A percentile compares a stretch with the other conserved stretches of the same genome.
phyloP scores from a whole-genome alignment of 2,329 filamentous ascomycete genomes.

The Trichoderma simmonsii region DNA sequence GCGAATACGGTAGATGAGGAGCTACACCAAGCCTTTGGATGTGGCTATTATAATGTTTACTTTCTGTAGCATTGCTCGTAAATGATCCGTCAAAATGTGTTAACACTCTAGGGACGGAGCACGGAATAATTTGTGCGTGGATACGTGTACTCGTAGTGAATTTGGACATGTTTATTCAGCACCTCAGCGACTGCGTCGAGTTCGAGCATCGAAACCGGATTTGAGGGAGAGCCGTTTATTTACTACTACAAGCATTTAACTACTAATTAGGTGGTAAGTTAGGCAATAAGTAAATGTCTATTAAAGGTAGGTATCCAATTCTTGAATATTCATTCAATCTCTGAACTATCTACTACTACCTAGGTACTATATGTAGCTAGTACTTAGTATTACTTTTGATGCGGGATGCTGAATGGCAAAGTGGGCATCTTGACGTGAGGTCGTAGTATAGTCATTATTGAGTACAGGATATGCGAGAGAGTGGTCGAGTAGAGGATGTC shows the following conservation, averaged over 20 bases:
- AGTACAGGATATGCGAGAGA: background rate
- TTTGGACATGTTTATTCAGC: background rate
- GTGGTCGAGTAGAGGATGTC: background rate
- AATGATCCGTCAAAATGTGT: background rate
- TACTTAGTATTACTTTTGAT: background rate
- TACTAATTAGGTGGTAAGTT: background rate
- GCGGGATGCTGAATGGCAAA: background rate
- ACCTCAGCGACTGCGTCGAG: background rate
- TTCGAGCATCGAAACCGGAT: background rate
- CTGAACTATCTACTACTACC: background rate
- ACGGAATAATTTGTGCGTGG: background rate
- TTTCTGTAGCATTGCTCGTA: background rate
- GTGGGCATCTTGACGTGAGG: background rate
- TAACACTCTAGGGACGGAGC: background rate
- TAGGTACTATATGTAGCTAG: too few relatives aligned
- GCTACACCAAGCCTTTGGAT: background rate
- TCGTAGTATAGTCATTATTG: background rate
- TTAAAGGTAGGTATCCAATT: too few relatives aligned
- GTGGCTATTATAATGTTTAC: background rate
- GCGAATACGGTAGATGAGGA: background rate
- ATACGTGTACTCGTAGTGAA: background rate
- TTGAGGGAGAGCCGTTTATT: background rate
- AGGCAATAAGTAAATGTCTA: background rate
- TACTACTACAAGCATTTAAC: background rate
- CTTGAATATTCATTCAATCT: too few relatives aligned